phyloP scores from a whole-genome alignment of 208 protist species.

The Histomonas meleagridis region DNA sequence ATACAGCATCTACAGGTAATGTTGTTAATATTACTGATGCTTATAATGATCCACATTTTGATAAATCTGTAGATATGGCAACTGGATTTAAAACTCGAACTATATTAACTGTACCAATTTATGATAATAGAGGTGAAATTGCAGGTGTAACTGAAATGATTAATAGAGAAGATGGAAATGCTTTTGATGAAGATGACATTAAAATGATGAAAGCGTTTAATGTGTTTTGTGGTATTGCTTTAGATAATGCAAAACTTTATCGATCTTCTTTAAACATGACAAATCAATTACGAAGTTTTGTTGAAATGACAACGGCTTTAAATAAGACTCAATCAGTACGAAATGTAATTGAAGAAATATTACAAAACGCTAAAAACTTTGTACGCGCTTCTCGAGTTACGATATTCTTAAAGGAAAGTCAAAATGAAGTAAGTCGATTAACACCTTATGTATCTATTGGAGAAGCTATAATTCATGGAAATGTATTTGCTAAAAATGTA shows the following conservation, averaged over 20 bases:
- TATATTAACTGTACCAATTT: slow-evolving; percentile 53
- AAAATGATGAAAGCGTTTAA: slow-evolving; percentile 38
- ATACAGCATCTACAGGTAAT: slow-evolving; percentile 44
- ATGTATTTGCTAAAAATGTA: not conserved
- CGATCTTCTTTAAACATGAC: not conserved
- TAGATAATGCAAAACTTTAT: slow-evolving; percentile 4
- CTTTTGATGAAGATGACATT: slow-evolving; percentile 40
- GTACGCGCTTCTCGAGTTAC: not conserved
- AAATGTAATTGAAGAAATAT: not conserved
- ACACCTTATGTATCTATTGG: not conserved
- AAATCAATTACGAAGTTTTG: not conserved
- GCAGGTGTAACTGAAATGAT: slow-evolving; percentile 51
- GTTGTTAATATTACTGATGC: slow-evolving; percentile 52
- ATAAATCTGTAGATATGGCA: slow-evolving; percentile 44
- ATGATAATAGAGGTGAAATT: slow-evolving; percentile 45
- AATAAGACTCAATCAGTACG: not conserved
- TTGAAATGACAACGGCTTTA: not conserved
- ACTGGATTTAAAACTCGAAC: slow-evolving; percentile 52
- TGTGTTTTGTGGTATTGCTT: not conserved
- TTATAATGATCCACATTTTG: slow-evolving; percentile 53
- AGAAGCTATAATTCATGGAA: not conserved
- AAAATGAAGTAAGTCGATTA: not conserved
- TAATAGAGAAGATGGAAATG: slow-evolving; percentile 44
- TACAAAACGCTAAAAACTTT: not conserved
- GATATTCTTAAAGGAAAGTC: not conserved